These are phyloP conservation scores for Cyberlindnera petersonii DNA, from an alignment of 805 yeast species.

Conservation along the genomic window DNA sequence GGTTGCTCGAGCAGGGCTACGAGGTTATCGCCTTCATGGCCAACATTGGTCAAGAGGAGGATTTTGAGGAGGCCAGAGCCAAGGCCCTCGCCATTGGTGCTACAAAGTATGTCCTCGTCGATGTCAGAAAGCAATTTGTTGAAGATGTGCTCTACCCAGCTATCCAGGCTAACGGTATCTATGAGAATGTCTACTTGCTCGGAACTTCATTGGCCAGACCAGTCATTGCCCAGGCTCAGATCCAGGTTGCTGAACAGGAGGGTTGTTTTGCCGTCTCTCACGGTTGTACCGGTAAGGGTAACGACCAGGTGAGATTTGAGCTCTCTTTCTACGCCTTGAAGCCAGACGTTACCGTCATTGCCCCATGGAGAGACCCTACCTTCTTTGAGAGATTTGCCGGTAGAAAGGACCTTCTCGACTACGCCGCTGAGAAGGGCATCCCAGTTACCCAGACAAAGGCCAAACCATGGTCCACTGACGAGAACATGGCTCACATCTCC, in stretches of 20 bases:
- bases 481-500: constrained; percentile 97
- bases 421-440: constrained; percentile 87
- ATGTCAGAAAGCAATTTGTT: constrained; percentile 92
- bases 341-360: constrained; percentile 94
- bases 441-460: constrained; percentile 97
- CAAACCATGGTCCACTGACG: constrained; percentile 99
- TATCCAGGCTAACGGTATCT: constrained; percentile 94
- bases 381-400: constrained; percentile 97
- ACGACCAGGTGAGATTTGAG: constrained; percentile 98
- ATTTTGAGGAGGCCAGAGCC: constrained; percentile 93
- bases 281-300: constrained; percentile 99
- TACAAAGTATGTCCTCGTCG: constrained; percentile 88
- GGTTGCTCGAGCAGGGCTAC: constrained; percentile 97
- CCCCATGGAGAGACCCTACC: constrained; percentile 98
- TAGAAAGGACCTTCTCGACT: constrained; percentile 91
- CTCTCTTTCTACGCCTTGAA: constrained; percentile 94
- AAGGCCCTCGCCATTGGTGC: constrained; percentile 98
- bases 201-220: constrained; percentile 99
- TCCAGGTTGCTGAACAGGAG: constrained; percentile 92
- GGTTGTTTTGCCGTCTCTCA: constrained; percentile 98
- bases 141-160: constrained; percentile 92
- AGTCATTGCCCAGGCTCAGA: constrained; percentile 97
- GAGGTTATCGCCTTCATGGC: constrained; percentile 99
- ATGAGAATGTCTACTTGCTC: constrained; percentile 92
- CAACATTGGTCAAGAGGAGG: constrained; percentile 99